phyloP scores from a whole-genome alignment of 495 filamentous ascomycete genomes.

The Friedmanniomyces endolithicus region DNA sequence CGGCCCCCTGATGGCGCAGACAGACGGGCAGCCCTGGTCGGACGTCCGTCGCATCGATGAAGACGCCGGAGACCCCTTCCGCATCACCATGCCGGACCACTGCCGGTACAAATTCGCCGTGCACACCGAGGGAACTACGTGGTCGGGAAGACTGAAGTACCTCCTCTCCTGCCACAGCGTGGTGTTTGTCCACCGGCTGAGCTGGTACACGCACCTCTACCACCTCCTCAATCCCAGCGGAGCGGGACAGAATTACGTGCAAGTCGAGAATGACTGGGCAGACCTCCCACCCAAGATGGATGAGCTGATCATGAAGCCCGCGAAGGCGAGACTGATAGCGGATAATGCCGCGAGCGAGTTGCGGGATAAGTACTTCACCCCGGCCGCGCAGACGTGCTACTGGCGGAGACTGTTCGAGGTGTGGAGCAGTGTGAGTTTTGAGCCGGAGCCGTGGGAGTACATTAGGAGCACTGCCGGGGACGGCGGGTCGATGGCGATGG shows the following conservation, averaged over 20 bases:
- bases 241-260: constrained; percentile 47
- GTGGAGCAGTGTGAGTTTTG: constrained; percentile 27
- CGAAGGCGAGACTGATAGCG: constrained; percentile 38
- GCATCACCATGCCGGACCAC: constrained; percentile 41
- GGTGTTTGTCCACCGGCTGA: constrained; percentile 38
- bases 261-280: constrained; percentile 43
- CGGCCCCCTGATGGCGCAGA: constrained; percentile 35
- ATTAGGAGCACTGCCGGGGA: neutral
- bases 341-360: constrained; percentile 43
- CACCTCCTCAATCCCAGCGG: constrained; percentile 34
- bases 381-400: constrained; percentile 49
- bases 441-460: neutral
- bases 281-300: constrained; percentile 43
- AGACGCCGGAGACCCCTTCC: constrained; percentile 30
- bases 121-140: constrained; percentile 41
- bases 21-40: constrained; percentile 38
- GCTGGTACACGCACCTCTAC: constrained; percentile 35
- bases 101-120: constrained; percentile 49
- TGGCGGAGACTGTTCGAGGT: constrained; percentile 42
- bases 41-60: constrained; percentile 41
- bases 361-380: constrained; percentile 47
- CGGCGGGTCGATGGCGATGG: no score
- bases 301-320: constrained; percentile 37
- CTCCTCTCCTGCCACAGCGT: constrained; percentile 48
- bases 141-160: constrained; percentile 49